These are phyloP conservation scores for Lupinus albus DNA, from an alignment of 306 rosid species.

Conservation along the genomic window DNA sequence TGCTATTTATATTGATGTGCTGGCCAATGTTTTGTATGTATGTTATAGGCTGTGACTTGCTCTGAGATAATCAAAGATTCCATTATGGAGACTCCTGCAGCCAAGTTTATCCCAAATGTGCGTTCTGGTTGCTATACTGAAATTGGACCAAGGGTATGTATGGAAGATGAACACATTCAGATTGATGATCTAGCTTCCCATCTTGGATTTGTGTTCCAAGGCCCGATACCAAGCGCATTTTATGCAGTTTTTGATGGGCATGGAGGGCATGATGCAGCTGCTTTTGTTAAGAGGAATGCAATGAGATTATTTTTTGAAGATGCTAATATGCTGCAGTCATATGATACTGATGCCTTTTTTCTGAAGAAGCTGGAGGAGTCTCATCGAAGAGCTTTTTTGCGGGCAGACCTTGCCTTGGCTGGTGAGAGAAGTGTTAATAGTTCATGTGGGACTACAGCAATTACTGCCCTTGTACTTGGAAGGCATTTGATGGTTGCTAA, in stretches of 20 bases:
- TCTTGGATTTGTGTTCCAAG: slow-evolving; percentile 58
- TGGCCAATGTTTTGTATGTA: slow-evolving; percentile 15
- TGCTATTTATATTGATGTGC: slow-evolving; percentile 16
- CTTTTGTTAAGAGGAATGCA: slow-evolving; percentile 75
- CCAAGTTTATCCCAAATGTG: slow-evolving; percentile 60
- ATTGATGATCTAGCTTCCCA: slow-evolving; percentile 80
- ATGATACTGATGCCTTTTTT: slow-evolving; percentile 56
- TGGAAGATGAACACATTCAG: slow-evolving; percentile 88
- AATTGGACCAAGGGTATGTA: slow-evolving; percentile 68
- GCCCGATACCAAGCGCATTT: slow-evolving; percentile 64
- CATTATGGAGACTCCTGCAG: slow-evolving; percentile 49
- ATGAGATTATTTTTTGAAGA: slow-evolving; percentile 82
- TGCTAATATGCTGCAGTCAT: slow-evolving; percentile 56
- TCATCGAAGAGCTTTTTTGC: slow-evolving; percentile 69
- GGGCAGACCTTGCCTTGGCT: slow-evolving; percentile 83
- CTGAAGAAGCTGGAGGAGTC: slow-evolving; percentile 68
- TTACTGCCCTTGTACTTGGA: slow-evolving; percentile 84
- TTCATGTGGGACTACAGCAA: slow-evolving; percentile 88
- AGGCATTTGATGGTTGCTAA: slow-evolving; percentile 83
- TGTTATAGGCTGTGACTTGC: slow-evolving; percentile 59
- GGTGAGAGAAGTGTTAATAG: slow-evolving; percentile 60
- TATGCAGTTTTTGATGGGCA: slow-evolving; percentile 96
- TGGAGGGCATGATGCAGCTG: slow-evolving; percentile 90
- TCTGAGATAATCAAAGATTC: slow-evolving; percentile 54
- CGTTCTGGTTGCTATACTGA: slow-evolving; percentile 80